A percentile compares a stretch with the other conserved stretches of the same genome.
Conservation (phyloP, 2,329 filamentous ascomycete genomes). For the Pseudocercospora fijiensis region DNA sequence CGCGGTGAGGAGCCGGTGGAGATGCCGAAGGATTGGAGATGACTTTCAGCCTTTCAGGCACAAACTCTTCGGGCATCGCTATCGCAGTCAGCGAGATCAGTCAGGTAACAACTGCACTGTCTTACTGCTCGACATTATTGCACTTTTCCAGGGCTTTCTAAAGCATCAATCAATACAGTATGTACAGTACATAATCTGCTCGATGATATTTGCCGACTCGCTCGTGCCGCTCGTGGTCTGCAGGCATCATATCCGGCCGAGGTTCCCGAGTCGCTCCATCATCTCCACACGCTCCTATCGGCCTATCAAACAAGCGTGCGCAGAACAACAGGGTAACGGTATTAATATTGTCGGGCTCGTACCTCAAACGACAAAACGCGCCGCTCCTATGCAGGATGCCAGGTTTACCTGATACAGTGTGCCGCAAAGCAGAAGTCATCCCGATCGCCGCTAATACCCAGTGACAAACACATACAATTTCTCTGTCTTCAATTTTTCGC, state of each 20-base stretch:
- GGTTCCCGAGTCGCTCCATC: not conserved
- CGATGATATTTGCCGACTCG: not conserved
- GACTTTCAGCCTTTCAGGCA: not conserved
- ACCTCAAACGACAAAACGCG: not conserved
- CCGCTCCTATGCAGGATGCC: constrained; percentile 3
- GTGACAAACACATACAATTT: not conserved
- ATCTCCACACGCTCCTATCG: constrained; percentile 1
- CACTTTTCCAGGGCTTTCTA: not conserved
- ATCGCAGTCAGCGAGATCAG: not conserved
- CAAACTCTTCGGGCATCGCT: not conserved
- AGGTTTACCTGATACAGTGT: constrained; percentile 1
- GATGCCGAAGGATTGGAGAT: not conserved
- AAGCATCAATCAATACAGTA: too few relatives aligned
- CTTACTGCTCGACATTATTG: not conserved
- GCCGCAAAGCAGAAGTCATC: constrained; percentile 4
- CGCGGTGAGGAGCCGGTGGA: not conserved
- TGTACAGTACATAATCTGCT: too few relatives aligned
- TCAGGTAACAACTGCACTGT: not conserved
- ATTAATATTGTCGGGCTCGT: not conserved
- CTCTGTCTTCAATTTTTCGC: not conserved
- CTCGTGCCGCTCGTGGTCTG: not conserved
- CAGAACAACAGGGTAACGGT: not conserved
- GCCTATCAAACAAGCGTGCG: not conserved
- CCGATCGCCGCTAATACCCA: constrained; percentile 1
- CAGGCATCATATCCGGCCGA: not conserved